Base-by-base conservation (phyloP, 257 asterid species). In the Salvia miltiorrhiza region DNA sequence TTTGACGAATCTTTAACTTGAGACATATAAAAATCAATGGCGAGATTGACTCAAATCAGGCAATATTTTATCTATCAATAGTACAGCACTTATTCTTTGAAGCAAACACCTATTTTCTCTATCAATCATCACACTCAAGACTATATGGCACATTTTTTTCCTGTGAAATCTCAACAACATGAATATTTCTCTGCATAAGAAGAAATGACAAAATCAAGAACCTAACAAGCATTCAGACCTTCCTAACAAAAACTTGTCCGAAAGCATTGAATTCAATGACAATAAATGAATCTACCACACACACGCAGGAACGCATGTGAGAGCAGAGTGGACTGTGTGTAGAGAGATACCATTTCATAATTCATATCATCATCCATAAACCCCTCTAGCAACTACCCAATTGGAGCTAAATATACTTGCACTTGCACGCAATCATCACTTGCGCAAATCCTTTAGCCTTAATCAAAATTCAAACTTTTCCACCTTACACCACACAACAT, bases 171-270 rank as follows among this genome's bases (percentile, higher is more conserved):
- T 10, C 32, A 13, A 54, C 65, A 63, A 64, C 67, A 64, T 20
- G 62, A 65, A 26, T n/a, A n/a, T 13, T 48, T 55, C 53, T 54
- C 74, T 37, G 40, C 40, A 69, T 65, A 59, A 17, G 30, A 30
- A 39, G 5, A 39, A 32, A 39, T 26, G 56, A 78, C 70, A 57
- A 70, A 45, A 44, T 28, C 41, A 11, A 57, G 43, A 33, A 21
- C 61, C 72, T n/a, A 39, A 54, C 16, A 33, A 49, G 30, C 43
- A 70, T 69, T 4, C 39, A 72, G 59, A 66, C 58, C 59, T 28
- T 65, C 20, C 79, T 78, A 69, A 21, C 78, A 77, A 69, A 74
- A 73, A n/a, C n/a, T n/a, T 59, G 65, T 68, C 57, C 21, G 45
- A 54, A 24, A 48, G 39, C 35, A 45, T 5, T 39, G 17, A 23